Evolutionary conservation across 78 protist species (phyloP).

Genomic region (Chrysochromulina parva): DNA sequence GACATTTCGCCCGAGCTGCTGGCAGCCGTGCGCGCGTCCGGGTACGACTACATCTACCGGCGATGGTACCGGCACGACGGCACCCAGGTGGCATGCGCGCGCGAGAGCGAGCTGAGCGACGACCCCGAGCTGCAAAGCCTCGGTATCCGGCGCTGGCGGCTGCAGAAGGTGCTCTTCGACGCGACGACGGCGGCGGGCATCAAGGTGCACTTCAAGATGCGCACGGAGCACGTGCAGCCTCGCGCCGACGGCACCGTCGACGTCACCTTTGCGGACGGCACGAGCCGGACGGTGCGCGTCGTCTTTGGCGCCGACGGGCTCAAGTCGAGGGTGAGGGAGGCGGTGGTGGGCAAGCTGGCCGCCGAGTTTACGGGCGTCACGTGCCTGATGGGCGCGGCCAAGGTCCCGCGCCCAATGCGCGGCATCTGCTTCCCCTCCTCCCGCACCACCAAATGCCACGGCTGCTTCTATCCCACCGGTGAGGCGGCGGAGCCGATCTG

Average conservation of each 20-base stretch:
- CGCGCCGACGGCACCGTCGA: no score
- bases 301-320: neutral
- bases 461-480: neutral
- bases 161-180: no score
- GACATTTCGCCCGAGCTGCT: neutral
- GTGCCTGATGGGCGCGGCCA: neutral
- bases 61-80: neutral
- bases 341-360: neutral
- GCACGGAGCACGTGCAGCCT: no score
- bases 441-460: neutral
- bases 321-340: neutral
- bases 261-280: no score
- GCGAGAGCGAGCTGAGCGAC: neutral
- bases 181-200: no score
- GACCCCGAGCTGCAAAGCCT: no score
- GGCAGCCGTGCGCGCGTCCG: neutral
- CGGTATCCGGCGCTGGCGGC: no score
- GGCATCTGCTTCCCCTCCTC: neutral
- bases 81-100: neutral
- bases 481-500: no score
- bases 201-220: no score
- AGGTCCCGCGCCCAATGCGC: neutral
- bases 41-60: neutral
- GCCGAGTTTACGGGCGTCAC: neutral
- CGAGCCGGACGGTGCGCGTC: no score